Evolutionary conservation across 2,329 filamentous ascomycete species (phyloP).

Genomic region (Arthrinium phaeospermum): DNA sequence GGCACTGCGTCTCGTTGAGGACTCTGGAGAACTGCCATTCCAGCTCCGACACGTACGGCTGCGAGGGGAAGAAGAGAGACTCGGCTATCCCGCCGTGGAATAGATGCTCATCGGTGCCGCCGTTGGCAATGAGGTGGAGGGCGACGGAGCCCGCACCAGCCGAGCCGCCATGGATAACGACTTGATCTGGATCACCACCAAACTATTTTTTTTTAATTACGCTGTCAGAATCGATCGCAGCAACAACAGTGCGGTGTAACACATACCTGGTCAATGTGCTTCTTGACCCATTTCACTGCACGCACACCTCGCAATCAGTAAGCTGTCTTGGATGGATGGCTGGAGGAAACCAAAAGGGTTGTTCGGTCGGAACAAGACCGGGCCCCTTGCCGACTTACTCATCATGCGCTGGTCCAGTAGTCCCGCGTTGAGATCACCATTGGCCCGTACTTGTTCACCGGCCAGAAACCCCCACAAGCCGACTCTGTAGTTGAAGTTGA

Average conservation of each 20-base stretch:
- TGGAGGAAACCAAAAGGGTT: background rate
- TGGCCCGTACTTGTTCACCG: constrained; percentile 56
- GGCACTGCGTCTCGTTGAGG: constrained; percentile 44
- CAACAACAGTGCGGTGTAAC: too few relatives aligned
- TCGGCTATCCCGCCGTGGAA: constrained; percentile 54
- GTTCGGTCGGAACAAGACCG: background rate
- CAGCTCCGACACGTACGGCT: constrained; percentile 49
- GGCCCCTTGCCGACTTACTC: constrained; percentile 12
- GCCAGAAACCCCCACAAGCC: constrained; percentile 68
- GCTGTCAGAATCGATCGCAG: background rate
- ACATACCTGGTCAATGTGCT: constrained; percentile 57
- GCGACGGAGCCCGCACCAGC: constrained; percentile 65
- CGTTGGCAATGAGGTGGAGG: constrained; percentile 54
- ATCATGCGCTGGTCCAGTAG: constrained; percentile 67
- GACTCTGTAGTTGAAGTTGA: constrained; percentile 69
- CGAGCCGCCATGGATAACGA: constrained; percentile 67
- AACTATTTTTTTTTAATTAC: constrained; percentile 43
- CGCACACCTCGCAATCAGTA: background rate
- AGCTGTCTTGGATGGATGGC: background rate
- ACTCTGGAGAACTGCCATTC: constrained; percentile 54
- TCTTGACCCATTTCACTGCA: constrained; percentile 63
- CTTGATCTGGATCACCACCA: constrained; percentile 62
- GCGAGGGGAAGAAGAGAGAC: constrained; percentile 56
- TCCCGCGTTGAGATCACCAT: constrained; percentile 67
- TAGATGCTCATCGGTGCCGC: constrained; percentile 48